Evolutionary conservation across 345 rosid species (phyloP).

Genomic region (Diplotaxis tenuifolia): DNA sequence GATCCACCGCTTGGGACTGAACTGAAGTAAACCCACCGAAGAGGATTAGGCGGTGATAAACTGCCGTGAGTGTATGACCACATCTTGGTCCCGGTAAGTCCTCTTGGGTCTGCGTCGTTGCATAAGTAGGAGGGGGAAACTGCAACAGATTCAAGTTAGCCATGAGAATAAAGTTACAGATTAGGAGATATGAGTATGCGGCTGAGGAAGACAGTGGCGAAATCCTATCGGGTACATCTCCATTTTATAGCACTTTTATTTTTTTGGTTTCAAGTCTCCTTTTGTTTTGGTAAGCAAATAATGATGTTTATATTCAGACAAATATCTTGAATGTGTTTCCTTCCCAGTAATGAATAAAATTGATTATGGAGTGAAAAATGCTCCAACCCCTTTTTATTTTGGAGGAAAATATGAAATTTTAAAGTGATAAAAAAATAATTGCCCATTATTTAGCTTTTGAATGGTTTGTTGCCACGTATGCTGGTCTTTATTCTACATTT

Average conservation of each 20-base stretch:
- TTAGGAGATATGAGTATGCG: background rate
- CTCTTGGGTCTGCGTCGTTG: conserved; percentile 50
- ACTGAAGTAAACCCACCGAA: conserved; percentile 86
- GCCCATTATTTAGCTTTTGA: background rate
- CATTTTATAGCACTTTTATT: background rate
- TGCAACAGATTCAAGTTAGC: conserved; percentile 49
- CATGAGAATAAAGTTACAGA: background rate
- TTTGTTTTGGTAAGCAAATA: background rate
- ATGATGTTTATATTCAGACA: background rate
- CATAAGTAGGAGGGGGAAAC: conserved; percentile 53
- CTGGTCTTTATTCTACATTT: background rate
- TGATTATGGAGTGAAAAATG: too few species aligned
- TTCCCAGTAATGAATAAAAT: background rate
- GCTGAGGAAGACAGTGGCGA: background rate
- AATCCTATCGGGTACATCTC: background rate
- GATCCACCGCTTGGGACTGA: conserved; percentile 61
- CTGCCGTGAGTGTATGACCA: conserved; percentile 72
- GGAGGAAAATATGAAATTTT: too few species aligned
- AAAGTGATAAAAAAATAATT: background rate
- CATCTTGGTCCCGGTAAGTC: conserved; percentile 85
- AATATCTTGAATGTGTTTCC: background rate
- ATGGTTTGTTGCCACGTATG: background rate
- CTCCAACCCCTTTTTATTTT: too few species aligned
- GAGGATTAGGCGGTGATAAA: conserved; percentile 61
- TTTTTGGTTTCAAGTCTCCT: background rate